Base-by-base conservation (phyloP, 345 rosid species). In the Aurinia saxatilis region DNA sequence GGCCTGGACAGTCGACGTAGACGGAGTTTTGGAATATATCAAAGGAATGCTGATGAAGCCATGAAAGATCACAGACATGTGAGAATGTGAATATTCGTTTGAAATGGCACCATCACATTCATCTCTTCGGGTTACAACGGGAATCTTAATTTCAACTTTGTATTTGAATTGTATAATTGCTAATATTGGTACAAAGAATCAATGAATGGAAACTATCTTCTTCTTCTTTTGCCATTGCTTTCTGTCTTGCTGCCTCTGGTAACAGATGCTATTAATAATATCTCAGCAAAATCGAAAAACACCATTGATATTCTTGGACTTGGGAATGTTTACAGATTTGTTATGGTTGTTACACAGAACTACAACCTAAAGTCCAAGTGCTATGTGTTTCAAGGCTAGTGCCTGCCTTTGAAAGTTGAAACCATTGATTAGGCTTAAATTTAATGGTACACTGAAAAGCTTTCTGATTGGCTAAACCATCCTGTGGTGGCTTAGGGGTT, bases 1-100 rank as follows among this genome's bases (percentile, higher is more conserved):
- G 6, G 95, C 95, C 1, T 90, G 97, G 97, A 80, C 90, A 0
- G 96, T 90, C 3, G 47, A 85, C 10, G 95, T 77, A 54, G 83
- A 81, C 13, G 83, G 74, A 54, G 88, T 90, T 2, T 56, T 81
- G 16, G 42, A 67, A 48, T 79, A 79, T 66, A 17, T 87, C 64
- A 85, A 76, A 68, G 60, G 63, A 15, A 44, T 53, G 68, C 63
- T 89, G 83, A 87, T 77, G 93, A 87, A 85, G 77, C 80, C 80
- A 40, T 84, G 66, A 49, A 49, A 23, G 35, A 53, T 62, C 38
- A 40, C 0, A 30, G 5, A n/a, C 53, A 34, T 17, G 7, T 21
- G 17, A 57, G 67, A 63, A 63, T 63, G 75, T 70, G 53, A 40
- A 56, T 63, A 49, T 71, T 60, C 67, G 36, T 68, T 60, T 60